Conservation (phyloP, 495 filamentous ascomycete genomes). For the Aspergillus mulundensis region DNA sequence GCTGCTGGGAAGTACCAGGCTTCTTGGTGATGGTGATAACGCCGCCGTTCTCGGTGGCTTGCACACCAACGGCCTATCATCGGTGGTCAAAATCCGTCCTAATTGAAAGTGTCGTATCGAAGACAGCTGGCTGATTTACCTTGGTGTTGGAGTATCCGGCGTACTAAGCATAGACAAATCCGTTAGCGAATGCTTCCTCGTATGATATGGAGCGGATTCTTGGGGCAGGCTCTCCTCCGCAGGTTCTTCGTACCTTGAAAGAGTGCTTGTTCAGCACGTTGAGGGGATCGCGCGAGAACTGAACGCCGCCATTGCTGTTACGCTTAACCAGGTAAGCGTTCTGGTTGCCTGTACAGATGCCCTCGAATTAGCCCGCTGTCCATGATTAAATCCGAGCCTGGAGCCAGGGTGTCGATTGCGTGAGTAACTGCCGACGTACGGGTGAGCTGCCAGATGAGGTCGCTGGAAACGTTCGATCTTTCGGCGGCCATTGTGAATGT, state of each 20-base stretch:
- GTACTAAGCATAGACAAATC: constrained; percentile 51
- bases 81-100: constrained; percentile 8
- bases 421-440: constrained; percentile 55
- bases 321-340: constrained; percentile 90
- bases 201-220: not conserved
- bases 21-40: constrained; percentile 83
- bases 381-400: not conserved
- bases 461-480: constrained; percentile 67
- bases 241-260: constrained; percentile 65
- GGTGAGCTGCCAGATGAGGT: constrained; percentile 87
- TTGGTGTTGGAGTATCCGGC: constrained; percentile 89
- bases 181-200: constrained; percentile 23
- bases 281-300: constrained; percentile 89
- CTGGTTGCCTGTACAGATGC: constrained; percentile 56
- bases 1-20: constrained; percentile 58
- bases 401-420: not conserved
- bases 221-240: not conserved
- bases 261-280: constrained; percentile 87
- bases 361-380: constrained; percentile 17
- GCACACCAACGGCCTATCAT: constrained; percentile 75
- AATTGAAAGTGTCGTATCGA: constrained; percentile 10
- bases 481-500: constrained; percentile 41
- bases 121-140: constrained; percentile 51
- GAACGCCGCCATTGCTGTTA: constrained; percentile 65
- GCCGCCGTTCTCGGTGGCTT: constrained; percentile 60